A percentile compares a stretch with the other conserved stretches of the same genome.
Evolutionary conservation across 768 basidiomycete species (phyloP).

Genomic region (Boletellus sp.): DNA sequence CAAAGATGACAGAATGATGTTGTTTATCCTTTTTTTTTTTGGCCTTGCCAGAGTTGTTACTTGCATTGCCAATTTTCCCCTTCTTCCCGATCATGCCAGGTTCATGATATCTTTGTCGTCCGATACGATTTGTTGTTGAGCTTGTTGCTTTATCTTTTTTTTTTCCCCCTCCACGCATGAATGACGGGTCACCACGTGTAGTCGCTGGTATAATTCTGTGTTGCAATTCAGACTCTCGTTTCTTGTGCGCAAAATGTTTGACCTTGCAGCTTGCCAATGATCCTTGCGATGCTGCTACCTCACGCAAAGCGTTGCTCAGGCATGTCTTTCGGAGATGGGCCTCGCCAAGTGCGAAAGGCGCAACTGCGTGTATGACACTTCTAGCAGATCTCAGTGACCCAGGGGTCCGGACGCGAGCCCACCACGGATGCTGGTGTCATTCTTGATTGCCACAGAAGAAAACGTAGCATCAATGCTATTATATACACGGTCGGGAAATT

Average conservation of each 20-base stretch:
- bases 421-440: too few species aligned
- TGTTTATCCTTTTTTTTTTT: slow-evolving; percentile 2
- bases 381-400: too few species aligned
- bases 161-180: neutral
- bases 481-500: slow-evolving; percentile 1
- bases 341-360: too few species aligned
- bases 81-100: slow-evolving; percentile 20
- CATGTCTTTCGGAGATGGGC: too few species aligned
- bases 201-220: slow-evolving; percentile 15
- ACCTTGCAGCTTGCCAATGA: too few species aligned
- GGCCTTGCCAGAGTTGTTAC: neutral
- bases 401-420: too few species aligned
- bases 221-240: neutral
- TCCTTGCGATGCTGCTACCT: too few species aligned
- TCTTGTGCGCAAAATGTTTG: neutral
- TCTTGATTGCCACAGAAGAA: too few species aligned
- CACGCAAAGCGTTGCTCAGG: too few species aligned
- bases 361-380: too few species aligned
- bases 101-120: slow-evolving; percentile 20
- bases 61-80: neutral
- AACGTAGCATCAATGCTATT: neutral
- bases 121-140: slow-evolving; percentile 11
- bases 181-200: slow-evolving; percentile 16
- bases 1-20: neutral
- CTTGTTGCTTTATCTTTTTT: slow-evolving; percentile 9